Evolutionary conservation across 306 rosid species (phyloP).

Genomic region (Rosa rugosa): DNA sequence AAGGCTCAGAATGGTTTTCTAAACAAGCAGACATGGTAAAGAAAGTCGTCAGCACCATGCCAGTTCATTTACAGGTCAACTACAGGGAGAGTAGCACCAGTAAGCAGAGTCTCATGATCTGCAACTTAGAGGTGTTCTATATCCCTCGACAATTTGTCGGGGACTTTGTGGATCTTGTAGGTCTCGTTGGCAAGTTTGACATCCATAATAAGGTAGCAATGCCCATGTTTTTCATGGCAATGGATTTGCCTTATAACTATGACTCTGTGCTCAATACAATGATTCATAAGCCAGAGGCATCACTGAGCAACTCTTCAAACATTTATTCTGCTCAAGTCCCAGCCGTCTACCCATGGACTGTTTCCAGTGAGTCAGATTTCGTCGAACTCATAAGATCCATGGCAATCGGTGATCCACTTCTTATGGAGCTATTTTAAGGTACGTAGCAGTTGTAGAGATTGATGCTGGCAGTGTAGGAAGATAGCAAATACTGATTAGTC

Average conservation of each 20-base stretch:
- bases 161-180: slow-evolving; percentile 69
- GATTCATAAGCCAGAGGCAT: slow-evolving; percentile 48
- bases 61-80: slow-evolving; percentile 70
- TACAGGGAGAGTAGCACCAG: slow-evolving; percentile 47
- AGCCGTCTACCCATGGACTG: slow-evolving; percentile 67
- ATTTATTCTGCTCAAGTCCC: slow-evolving; percentile 66
- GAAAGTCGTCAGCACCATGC: slow-evolving; percentile 65
- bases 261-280: slow-evolving; percentile 55
- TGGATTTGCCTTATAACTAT: slow-evolving; percentile 60
- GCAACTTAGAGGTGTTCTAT: slow-evolving; percentile 69
- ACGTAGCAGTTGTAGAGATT: slow-evolving; percentile 9
- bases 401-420: slow-evolving; percentile 82
- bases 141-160: slow-evolving; percentile 53
- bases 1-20: slow-evolving; percentile 55
- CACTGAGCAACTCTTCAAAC: slow-evolving; percentile 43
- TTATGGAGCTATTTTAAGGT: slow-evolving; percentile 63
- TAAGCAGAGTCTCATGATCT: slow-evolving; percentile 36
- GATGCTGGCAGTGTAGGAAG: slow-evolving; percentile 10
- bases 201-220: slow-evolving; percentile 69
- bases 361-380: slow-evolving; percentile 67
- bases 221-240: slow-evolving; percentile 70
- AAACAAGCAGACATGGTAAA: slow-evolving; percentile 69
- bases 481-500: slow-evolving; percentile 34
- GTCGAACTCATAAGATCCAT: slow-evolving; percentile 64
- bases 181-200: slow-evolving; percentile 50